Evolutionary conservation across 2,329 filamentous ascomycete genomes (phyloP).

Genomic region (Pseudogymnoascus sp.): DNA sequence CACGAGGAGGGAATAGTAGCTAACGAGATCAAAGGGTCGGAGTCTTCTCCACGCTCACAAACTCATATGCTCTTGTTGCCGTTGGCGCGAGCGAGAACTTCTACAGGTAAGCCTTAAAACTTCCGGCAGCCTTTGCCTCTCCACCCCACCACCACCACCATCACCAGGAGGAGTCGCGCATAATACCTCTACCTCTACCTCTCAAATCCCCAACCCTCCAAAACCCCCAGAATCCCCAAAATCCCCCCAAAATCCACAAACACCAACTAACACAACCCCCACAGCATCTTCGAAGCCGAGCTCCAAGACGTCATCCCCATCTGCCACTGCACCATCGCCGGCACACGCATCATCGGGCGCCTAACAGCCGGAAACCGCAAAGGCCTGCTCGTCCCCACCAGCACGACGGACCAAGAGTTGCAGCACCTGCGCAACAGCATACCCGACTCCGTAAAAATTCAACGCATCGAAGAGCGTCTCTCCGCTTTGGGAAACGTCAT

Average conservation of each 20-base stretch:
- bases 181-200: neutral
- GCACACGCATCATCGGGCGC: slow-evolving; percentile 89
- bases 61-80: slow-evolving; percentile 91
- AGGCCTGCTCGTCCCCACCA: slow-evolving; percentile 90
- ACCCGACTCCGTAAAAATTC: slow-evolving; percentile 85
- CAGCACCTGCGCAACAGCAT: slow-evolving; percentile 94
- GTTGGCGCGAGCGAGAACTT: slow-evolving; percentile 97
- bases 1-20: neutral
- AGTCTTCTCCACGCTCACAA: slow-evolving; percentile 93
- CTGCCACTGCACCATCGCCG: slow-evolving; percentile 91
- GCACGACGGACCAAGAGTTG: slow-evolving; percentile 94
- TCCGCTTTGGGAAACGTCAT: slow-evolving; percentile 96
- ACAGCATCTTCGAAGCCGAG: slow-evolving; percentile 90
- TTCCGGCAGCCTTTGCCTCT: neutral
- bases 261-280: neutral
- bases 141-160: neutral
- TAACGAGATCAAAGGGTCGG: slow-evolving; percentile 57
- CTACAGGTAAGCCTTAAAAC: slow-evolving; percentile 56
- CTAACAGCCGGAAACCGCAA: slow-evolving; percentile 95
- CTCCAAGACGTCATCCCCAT: slow-evolving; percentile 96
- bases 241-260: too few species aligned
- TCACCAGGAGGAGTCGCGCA: neutral
- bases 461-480: slow-evolving; percentile 88
- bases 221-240: too few species aligned
- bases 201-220: too few species aligned